Evolutionary conservation across 768 basidiomycete genomes (phyloP).

Genomic region (Hortiboletus flavorubellus): DNA sequence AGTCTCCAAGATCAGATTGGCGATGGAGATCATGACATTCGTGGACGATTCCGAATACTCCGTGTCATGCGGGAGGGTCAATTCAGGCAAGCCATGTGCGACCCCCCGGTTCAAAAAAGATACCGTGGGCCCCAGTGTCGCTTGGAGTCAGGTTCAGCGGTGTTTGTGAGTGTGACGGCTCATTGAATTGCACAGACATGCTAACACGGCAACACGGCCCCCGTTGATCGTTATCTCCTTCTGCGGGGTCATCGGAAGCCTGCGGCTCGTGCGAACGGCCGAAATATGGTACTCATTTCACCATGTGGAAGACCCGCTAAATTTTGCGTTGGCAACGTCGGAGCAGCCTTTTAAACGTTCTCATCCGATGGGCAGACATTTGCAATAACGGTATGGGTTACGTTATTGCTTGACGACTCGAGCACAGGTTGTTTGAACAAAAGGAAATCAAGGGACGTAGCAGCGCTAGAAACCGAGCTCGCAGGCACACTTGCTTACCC

Average conservation of each 20-base stretch:
- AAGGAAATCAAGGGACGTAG: background rate
- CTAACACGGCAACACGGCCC: constrained; percentile 10
- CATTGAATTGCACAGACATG: constrained; percentile 7
- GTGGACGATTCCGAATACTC: background rate
- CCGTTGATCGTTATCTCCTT: constrained; percentile 8
- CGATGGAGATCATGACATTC: constrained; percentile 16
- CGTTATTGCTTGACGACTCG: constrained; percentile 2
- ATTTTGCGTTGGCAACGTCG: constrained; percentile 15
- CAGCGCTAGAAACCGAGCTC: background rate
- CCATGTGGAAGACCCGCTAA: background rate
- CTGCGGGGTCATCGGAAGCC: constrained; percentile 5
- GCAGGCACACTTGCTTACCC: background rate
- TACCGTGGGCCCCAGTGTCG: constrained; percentile 9
- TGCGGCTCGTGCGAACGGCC: constrained; percentile 15
- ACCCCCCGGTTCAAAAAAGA: background rate
- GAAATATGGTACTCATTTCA: background rate
- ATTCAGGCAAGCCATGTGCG: constrained; percentile 4
- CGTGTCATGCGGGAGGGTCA: constrained; percentile 10
- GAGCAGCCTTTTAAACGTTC: constrained; percentile 15
- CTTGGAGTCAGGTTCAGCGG: constrained; percentile 15
- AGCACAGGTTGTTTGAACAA: background rate
- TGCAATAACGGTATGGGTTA: background rate
- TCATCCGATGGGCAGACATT: background rate
- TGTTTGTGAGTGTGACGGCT: constrained; percentile 5
- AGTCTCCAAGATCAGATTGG: constrained; percentile 17